Evolutionary conservation across 2,329 filamentous ascomycete species (phyloP), one percentile per base, ranked within the genome.

Genomic region (Drechslerella stenobrocha): DNA sequence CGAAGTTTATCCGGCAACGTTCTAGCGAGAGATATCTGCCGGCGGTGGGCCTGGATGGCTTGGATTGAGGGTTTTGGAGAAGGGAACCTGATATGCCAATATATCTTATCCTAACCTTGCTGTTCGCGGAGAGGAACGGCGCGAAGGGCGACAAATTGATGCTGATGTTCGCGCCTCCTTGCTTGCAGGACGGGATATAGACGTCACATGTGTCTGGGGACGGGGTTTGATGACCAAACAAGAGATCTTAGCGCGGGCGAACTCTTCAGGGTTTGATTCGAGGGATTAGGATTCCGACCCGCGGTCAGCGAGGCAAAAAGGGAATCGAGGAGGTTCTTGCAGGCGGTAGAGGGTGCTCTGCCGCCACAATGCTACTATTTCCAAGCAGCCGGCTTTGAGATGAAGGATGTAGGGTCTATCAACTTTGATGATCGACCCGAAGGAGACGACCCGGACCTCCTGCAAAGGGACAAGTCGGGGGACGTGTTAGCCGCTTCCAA

Each of bases 1-100:
- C 34, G n/a, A 42, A 42, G 37, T 42, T 42, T 42, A 42, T 42
- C 37, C 37, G 37, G 37, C 37, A 37, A n/a, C 18, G 15, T n/a
- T 42, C 22, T 42, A 42, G 37, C 37, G 37, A 42, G 34, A 42
- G 13, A 42, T 42, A 42, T 42, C 22, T 42, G 37, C 37, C 37
- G 37, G 37, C 22, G 37, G 37, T 42, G 37, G 37, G 37, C 37
- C 37, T 18, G 37, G 37, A 42, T 42, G 34, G 34, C 34, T 37
- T 37, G 34, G 13, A 18, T 18, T 42, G 18, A 18, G 15, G 18
- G 37, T 8, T 5, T 11, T 11, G 37, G 37, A 18, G 37, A 42
- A 20, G 37, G 13, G 15, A 3, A 20, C 13, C 34, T 13, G 34
- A n/a, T 5, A 37, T 4, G 15, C 34, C 34, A 13, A 37, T 13